Conservation (phyloP, 2,329 filamentous ascomycete species). For the Colletotrichum australisinense region DNA sequence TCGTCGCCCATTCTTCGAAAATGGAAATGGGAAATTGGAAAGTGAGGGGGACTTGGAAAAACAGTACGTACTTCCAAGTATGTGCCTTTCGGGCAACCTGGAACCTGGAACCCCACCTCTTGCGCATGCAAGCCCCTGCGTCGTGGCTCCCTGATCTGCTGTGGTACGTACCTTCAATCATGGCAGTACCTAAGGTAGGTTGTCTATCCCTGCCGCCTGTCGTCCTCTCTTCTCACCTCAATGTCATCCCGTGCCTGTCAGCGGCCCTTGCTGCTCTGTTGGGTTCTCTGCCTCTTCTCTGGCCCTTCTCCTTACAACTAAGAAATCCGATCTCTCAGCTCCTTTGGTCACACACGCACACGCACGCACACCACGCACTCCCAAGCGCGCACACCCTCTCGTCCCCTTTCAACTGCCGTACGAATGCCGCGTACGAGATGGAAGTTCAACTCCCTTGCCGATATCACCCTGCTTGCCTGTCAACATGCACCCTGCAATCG, state of each 20-base stretch:
- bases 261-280: background rate
- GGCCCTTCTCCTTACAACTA: background rate
- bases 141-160: constrained; percentile 10
- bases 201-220: constrained; percentile 2
- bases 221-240: background rate
- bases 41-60: background rate
- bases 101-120: background rate
- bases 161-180: background rate
- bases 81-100: background rate
- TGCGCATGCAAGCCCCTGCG: constrained; percentile 9
- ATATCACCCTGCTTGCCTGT: constrained; percentile 9
- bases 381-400: no score
- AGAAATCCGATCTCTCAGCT: background rate
- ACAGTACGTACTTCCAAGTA: background rate
- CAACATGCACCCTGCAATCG: background rate
- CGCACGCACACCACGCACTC: background rate
- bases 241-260: background rate
- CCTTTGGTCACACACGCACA: background rate
- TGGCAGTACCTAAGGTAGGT: no score
- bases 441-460: background rate
- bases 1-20: no score
- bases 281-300: background rate
- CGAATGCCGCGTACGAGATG: background rate
- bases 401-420: constrained; percentile 4
- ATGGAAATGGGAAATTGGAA: background rate